Percentiles rank a stretch among this genome's conserved stretches.
These are phyloP conservation scores for Nitzschia sp. DNA, from an alignment of 108 stramenopile species.

Conservation along the genomic window DNA sequence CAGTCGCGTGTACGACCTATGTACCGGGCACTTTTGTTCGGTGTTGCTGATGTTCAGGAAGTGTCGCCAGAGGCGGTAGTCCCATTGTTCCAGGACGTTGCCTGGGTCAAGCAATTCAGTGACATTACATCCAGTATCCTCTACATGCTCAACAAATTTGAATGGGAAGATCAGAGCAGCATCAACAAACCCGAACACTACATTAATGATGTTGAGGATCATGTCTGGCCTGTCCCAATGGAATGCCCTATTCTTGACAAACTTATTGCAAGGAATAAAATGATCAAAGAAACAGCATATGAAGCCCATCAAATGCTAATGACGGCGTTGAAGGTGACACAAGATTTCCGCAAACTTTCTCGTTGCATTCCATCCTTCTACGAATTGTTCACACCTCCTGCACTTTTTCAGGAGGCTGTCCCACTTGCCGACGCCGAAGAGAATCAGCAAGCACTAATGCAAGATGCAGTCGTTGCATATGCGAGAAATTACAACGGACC, in stretches of 20 bases:
- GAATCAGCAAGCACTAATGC: conserved; percentile 55
- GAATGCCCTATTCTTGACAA: conserved; percentile 51
- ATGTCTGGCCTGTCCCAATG: conserved; percentile 58
- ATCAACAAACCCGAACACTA: conserved; percentile 15
- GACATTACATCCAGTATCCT: conserved; percentile 32
- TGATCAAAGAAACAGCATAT: conserved; percentile 40
- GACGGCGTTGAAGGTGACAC: conserved; percentile 55
- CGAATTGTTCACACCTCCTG: conserved; percentile 51
- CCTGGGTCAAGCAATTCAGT: conserved; percentile 57
- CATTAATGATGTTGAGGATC: not conserved
- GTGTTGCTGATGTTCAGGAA: conserved; percentile 73
- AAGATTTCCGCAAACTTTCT: conserved; percentile 30
- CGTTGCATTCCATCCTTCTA: conserved; percentile 51
- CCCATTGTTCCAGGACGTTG: conserved; percentile 49
- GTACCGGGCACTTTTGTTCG: conserved; percentile 70
- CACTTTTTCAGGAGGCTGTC: conserved; percentile 39
- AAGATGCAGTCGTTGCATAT: conserved; percentile 56
- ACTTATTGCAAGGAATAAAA: conserved; percentile 34
- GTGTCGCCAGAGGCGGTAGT: conserved; percentile 45
- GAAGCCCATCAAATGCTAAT: conserved; percentile 64
- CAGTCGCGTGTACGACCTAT: conserved; percentile 60
- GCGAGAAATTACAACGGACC: conserved; percentile 44
- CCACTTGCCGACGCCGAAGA: conserved; percentile 39
- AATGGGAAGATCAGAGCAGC: conserved; percentile 28
- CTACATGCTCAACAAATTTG: conserved; percentile 26